A percentile compares a stretch with the other conserved stretches of the same genome.
Conservation (phyloP, 192 early-diverging fungal genomes). For the Umbelopsis ramanniana region DNA sequence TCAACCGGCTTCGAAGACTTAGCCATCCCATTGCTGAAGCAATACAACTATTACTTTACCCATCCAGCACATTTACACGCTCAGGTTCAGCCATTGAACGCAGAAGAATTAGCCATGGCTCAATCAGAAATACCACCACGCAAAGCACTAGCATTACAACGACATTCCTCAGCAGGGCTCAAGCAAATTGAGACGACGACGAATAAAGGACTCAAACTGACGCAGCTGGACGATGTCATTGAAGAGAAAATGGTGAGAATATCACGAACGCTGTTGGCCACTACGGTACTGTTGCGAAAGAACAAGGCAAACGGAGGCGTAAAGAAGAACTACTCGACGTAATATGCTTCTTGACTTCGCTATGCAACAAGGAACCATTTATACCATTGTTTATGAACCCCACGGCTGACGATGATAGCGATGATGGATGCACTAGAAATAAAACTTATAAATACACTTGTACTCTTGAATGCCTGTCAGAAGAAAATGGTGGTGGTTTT, state of each 20-base stretch:
- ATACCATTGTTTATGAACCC: neutral
- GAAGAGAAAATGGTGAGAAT: conserved; percentile 19
- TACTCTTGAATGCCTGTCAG: no score
- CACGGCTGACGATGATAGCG: neutral
- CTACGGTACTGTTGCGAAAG: conserved; percentile 6
- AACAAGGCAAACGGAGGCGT: conserved; percentile 11
- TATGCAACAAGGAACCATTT: neutral
- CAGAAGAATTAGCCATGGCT: conserved; percentile 11
- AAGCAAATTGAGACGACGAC: neutral
- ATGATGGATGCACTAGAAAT: neutral
- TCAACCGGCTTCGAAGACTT: neutral
- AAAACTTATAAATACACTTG: neutral
- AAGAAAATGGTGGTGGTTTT: no score
- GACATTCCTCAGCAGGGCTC: conserved; percentile 15
- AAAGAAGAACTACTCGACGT: neutral
- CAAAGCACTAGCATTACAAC: conserved; percentile 13
- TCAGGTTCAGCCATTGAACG: conserved; percentile 10
- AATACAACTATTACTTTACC: conserved; percentile 16
- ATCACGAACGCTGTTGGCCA: conserved; percentile 12
- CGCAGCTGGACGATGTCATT: conserved; percentile 14
- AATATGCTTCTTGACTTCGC: neutral
- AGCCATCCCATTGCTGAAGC: conserved; percentile 7
- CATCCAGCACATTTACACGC: conserved; percentile 18
- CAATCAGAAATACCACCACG: conserved; percentile 20
- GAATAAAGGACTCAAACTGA: conserved; percentile 10